phyloP scores from a whole-genome alignment of 2,329 filamentous ascomycete genomes.

The Sporothrix protearum region DNA sequence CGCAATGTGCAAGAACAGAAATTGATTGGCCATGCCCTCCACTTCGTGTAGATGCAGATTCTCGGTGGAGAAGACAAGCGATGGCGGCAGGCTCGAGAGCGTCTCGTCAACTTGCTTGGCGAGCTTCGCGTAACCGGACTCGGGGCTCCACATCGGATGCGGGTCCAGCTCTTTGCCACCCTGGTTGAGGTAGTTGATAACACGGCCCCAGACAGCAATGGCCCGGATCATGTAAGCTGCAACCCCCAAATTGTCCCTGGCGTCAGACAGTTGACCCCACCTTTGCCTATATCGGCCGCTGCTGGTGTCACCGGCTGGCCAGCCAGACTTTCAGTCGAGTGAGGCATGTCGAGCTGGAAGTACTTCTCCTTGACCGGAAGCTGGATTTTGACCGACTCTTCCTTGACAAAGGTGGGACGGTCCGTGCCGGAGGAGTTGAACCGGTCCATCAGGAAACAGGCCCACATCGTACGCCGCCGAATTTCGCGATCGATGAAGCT shows the following conservation, averaged over 20 bases:
- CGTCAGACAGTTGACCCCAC: conserved; percentile 62
- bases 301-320: conserved; percentile 41
- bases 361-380: conserved; percentile 85
- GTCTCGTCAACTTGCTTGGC: conserved; percentile 69
- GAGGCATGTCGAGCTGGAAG: conserved; percentile 88
- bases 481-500: conserved; percentile 95
- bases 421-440: conserved; percentile 96
- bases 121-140: conserved; percentile 72
- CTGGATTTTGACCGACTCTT: conserved; percentile 84
- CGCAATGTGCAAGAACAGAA: conserved; percentile 85
- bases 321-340: conserved; percentile 76
- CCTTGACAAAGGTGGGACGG: conserved; percentile 83
- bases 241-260: conserved; percentile 86
- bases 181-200: conserved; percentile 86
- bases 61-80: conserved; percentile 70
- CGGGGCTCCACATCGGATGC: conserved; percentile 73
- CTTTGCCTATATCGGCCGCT: conserved; percentile 52
- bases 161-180: conserved; percentile 77
- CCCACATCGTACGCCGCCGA: conserved; percentile 92
- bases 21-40: conserved; percentile 84
- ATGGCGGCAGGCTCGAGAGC: conserved; percentile 62
- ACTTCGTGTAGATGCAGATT: conserved; percentile 82
- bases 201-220: conserved; percentile 83
- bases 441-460: conserved; percentile 94
- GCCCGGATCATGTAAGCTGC: conserved; percentile 83